Evolutionary conservation across 306 rosid species (phyloP), one percentile per base, ranked within the genome.

Genomic region (Acacia crassicarpa): DNA sequence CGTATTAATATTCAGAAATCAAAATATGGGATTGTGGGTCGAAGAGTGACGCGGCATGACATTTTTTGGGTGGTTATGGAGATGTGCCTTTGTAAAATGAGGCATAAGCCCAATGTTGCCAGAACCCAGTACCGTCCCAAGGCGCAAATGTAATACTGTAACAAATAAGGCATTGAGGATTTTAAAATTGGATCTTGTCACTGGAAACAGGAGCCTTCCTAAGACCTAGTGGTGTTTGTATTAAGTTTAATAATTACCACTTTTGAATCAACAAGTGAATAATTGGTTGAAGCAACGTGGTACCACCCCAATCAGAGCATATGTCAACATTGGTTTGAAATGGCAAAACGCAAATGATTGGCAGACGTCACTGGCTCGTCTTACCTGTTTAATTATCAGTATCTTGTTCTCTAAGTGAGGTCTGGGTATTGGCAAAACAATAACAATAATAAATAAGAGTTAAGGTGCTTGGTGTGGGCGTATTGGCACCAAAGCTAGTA

Each of bases 301-400:
- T 22, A 10, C 66, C 66, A 23, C 33, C 23, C 66, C 14, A 59
- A 10, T 15, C 32, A 22, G 15, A 11, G 33, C 66, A 23, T 59
- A 9, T 56, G 63, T 56, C 14, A n/a, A 56, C 61, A n/a, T 8
- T 56, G 12, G 25, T 56, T 56, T 56, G 63, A 56, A 56, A 56
- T 8, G 74, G 80, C 74, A 74, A 30, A 17, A 76, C 35, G 15
- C 79, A 83, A 83, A 78, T 80, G 76, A 73, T 27, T 49, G 56
- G 56, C 19, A 49, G 2, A 16, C 19, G 16, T 49, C 56, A 49
- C 56, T 15, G 1, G 56, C 56, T 49, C 17, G 0, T 49, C 1
- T 6, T 38, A 6, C 41, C 41, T 38, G 41, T 38, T 38, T 38
- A 38, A 38, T 38, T 6, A 6, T 0, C 8, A 7, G 6, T 38